phyloP scores from a whole-genome alignment of 2,329 filamentous ascomycete species.

The Thyridium curvatum region DNA sequence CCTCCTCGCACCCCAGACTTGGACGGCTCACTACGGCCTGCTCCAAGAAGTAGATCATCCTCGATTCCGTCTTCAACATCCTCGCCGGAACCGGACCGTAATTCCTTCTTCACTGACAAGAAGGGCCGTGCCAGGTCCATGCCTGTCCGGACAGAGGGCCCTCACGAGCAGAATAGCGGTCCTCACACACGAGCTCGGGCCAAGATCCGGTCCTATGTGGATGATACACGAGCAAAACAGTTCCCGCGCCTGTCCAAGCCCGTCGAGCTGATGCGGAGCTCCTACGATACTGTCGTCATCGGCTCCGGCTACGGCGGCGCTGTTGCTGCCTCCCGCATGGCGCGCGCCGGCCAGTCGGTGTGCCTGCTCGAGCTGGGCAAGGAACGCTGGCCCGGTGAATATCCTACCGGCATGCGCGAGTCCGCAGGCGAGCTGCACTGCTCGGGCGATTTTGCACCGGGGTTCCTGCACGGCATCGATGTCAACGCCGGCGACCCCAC shows the following conservation, averaged over 20 bases:
- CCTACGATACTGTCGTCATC: conserved; percentile 61
- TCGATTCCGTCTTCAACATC: background rate
- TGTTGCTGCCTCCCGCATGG: conserved; percentile 59
- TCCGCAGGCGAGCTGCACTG: conserved; percentile 46
- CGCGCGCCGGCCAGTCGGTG: conserved; percentile 52
- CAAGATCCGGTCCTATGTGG: conserved; percentile 18
- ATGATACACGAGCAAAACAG: conserved; percentile 12
- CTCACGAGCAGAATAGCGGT: conserved; percentile 24
- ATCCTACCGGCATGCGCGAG: conserved; percentile 42
- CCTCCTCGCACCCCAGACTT: background rate
- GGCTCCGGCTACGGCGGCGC: conserved; percentile 65
- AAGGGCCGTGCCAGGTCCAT: background rate
- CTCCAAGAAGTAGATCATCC: background rate
- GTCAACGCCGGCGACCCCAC: conserved; percentile 46
- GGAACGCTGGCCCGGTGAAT: conserved; percentile 63
- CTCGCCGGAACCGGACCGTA: background rate
- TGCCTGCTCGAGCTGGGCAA: conserved; percentile 59
- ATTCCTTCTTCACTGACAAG: background rate
- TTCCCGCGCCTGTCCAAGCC: conserved; percentile 51
- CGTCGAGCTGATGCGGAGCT: conserved; percentile 47
- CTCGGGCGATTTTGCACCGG: conserved; percentile 45
- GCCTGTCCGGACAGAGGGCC: conserved; percentile 16
- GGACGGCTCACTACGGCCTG: too few relatives aligned
- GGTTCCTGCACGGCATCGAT: conserved; percentile 30
- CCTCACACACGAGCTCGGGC: conserved; percentile 24